These are phyloP conservation scores for Coffea eugenioides DNA, from an alignment of 257 asterid species.

Conservation along the genomic window DNA sequence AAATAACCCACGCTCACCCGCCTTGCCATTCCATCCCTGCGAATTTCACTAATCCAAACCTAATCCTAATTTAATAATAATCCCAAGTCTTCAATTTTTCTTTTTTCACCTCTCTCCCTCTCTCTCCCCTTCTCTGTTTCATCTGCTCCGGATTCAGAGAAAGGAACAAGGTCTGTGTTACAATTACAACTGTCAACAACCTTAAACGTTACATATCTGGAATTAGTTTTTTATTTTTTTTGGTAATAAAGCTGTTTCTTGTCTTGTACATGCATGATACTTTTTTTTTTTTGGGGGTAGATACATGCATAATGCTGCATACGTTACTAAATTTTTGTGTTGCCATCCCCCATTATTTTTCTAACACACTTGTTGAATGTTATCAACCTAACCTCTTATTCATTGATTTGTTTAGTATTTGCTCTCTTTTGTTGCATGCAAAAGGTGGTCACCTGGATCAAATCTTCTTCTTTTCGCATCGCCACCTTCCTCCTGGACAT, in stretches of 20 bases:
- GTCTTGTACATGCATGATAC: neutral
- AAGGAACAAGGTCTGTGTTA: conserved; percentile 5
- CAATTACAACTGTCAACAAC: neutral
- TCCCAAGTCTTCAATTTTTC: too few species aligned
- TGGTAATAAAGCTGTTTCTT: neutral
- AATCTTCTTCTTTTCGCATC: neutral
- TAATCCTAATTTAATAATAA: neutral
- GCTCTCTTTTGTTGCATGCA: neutral
- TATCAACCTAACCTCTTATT: neutral
- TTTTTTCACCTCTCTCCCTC: neutral
- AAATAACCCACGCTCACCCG: conserved; percentile 3
- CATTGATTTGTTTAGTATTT: neutral
- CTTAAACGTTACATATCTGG: neutral
- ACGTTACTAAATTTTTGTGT: neutral
- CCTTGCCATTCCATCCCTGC: neutral
- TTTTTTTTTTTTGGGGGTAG: too few species aligned
- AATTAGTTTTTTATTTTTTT: neutral
- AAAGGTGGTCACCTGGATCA: neutral
- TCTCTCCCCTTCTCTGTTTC: neutral
- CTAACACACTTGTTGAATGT: neutral
- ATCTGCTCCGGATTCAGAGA: neutral
- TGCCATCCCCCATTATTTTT: neutral
- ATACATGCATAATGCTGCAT: neutral
- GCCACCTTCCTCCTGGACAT: neutral
- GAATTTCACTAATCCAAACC: too few species aligned